Base-by-base conservation (phyloP, 1,139 yeast species). In the Citeromyces siamensis region DNA sequence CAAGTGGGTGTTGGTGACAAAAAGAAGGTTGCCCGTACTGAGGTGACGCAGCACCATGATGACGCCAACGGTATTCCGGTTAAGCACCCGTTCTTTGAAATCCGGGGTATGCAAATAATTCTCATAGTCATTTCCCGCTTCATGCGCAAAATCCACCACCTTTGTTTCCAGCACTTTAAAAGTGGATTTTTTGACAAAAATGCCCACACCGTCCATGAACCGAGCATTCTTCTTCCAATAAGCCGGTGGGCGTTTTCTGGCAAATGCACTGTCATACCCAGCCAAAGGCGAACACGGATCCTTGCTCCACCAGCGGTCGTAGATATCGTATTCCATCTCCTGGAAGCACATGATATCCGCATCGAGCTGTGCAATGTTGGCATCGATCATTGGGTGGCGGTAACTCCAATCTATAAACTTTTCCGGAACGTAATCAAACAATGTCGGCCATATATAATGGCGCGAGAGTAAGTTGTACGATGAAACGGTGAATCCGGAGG, bases 311-410 rank as follows among this genome's bases (percentile, higher is more conserved):
- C 54, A 57, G 6, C 53, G 49, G 10, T 58, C 41, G 44, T 70
- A 74, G n/a, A 68, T 58, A 18, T 55, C 54, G 23, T 57, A 55
- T 34, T 75, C 78, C 66, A 74, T 59, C 52, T 74, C 80, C 47
- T 74, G 80, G 44, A 73, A 63, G 46, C 79, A 74, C 71, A 74
- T 68, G 12, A 74, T 64, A 46, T 73, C 80, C 28, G 73, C 61
- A 31, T 60, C 47, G 31, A 73, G 52, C 35, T 59, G 64, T 3
- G 44, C 40, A 37, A 71, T 53, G 14, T 60, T 58, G 32, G 54
- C 45, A 41, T 66, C 65, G 29, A 73, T 47, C 32, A 71, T 50
- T 2, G 60, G 58, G 38, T 70, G 64, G 38, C 81, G 46, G 44
- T 67, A 64, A 2, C 51, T 49, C 78, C 79, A 71, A 37, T 63